Percentiles rank a stretch among this genome's conserved stretches.
These are phyloP conservation scores for Amphichorda felina DNA, from an alignment of 2,329 filamentous ascomycete genomes.

Conservation along the genomic window DNA sequence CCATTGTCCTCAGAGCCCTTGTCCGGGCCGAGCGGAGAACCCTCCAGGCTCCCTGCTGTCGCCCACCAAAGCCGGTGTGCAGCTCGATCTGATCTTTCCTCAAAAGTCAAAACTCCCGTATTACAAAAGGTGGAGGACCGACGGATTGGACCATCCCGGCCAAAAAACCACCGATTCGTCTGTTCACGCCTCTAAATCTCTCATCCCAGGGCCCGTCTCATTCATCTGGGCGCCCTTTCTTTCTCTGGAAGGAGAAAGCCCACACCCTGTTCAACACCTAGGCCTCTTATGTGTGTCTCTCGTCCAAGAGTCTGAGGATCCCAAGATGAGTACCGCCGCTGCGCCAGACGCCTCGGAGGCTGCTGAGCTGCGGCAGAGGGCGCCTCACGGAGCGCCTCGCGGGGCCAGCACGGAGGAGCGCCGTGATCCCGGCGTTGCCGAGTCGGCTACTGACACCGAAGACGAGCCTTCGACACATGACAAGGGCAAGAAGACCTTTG, in stretches of 20 bases:
- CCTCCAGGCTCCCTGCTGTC: too few species aligned
- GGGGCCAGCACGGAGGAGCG: background rate
- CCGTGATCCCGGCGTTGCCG: background rate
- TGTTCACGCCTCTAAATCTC: background rate
- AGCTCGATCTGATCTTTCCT: too few species aligned
- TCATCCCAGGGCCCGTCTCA: background rate
- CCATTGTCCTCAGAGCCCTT: too few species aligned
- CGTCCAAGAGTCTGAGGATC: background rate
- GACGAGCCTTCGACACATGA: background rate
- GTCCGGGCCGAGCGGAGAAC: too few species aligned
- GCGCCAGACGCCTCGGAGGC: conserved; percentile 1
- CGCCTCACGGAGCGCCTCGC: conserved; percentile 1
- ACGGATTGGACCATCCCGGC: too few species aligned
- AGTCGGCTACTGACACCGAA: background rate
- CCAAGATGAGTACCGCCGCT: conserved; percentile 1
- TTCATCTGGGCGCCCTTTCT: background rate
- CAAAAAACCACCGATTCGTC: background rate
- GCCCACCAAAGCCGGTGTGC: too few species aligned
- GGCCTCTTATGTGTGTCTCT: background rate
- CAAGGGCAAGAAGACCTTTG: conserved; percentile 64
- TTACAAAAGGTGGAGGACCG: too few species aligned
- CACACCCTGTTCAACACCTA: background rate
- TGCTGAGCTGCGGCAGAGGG: conserved; percentile 3
- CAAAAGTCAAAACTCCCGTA: too few species aligned
- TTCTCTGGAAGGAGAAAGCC: background rate